phyloP scores from a whole-genome alignment of 2,329 filamentous ascomycete species.

The Graphilbum fragrans region DNA sequence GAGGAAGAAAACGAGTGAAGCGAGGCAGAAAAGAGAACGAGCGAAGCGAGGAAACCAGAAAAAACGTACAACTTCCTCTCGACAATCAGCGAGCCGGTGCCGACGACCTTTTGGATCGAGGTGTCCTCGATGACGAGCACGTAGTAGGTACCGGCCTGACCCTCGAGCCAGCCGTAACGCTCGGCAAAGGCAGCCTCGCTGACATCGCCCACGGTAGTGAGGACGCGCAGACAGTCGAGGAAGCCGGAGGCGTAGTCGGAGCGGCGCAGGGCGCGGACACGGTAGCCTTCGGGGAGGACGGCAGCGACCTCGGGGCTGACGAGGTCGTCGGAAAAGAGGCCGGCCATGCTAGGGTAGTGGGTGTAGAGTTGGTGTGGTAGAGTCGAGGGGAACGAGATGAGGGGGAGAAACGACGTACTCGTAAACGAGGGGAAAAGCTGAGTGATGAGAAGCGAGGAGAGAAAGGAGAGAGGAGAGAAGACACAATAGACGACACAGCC shows the following conservation, averaged over 20 bases:
- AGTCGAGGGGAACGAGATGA: neutral
- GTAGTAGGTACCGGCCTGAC: conserved; percentile 68
- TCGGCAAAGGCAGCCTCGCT: conserved; percentile 60
- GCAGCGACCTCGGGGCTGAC: conserved; percentile 65
- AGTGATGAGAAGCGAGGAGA: neutral
- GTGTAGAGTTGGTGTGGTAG: conserved; percentile 15
- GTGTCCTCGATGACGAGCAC: conserved; percentile 75
- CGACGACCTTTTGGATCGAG: conserved; percentile 55
- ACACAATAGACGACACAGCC: no score
- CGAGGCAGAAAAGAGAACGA: neutral
- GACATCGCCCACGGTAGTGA: conserved; percentile 89
- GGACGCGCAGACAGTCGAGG: conserved; percentile 78
- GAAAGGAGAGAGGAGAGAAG: no score
- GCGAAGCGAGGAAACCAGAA: neutral
- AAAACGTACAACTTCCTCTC: conserved; percentile 78
- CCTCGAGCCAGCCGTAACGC: conserved; percentile 71
- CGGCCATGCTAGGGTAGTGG: conserved; percentile 25
- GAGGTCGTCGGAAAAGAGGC: conserved; percentile 66
- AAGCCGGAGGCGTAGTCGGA: conserved; percentile 74
- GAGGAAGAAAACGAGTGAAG: neutral
- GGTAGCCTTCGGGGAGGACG: conserved; percentile 69
- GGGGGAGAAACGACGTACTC: neutral
- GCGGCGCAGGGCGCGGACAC: conserved; percentile 65
- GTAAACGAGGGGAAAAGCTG: no score
- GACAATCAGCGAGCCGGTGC: conserved; percentile 78